phyloP scores from a whole-genome alignment of 257 asterid genomes.

The Solanum piurae region DNA sequence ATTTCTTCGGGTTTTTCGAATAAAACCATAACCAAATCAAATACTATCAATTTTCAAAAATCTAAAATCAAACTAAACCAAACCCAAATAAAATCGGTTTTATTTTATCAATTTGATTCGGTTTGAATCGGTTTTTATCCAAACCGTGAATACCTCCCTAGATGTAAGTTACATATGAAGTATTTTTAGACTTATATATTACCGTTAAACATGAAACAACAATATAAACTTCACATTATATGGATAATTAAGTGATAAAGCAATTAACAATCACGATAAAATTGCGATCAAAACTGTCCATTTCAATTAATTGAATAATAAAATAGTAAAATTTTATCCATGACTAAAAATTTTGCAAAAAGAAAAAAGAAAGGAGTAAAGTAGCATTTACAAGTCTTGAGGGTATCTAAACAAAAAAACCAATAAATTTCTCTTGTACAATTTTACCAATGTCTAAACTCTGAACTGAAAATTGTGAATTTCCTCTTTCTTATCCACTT shows the following conservation, averaged over 20 bases:
- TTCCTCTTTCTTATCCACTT: not conserved
- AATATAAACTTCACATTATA: not conserved
- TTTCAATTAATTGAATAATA: not conserved
- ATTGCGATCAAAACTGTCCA: not conserved
- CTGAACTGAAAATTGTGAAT: not conserved
- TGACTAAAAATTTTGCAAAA: not conserved
- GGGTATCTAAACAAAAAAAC: not conserved
- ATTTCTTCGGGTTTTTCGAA: too few species aligned
- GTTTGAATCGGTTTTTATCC: too few species aligned
- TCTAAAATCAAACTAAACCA: too few species aligned
- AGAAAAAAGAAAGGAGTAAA: not conserved
- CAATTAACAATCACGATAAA: not conserved
- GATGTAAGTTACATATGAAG: not conserved
- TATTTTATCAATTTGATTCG: too few species aligned
- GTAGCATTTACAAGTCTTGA: not conserved
- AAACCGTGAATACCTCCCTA: too few species aligned
- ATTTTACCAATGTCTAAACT: not conserved
- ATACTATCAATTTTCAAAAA: too few species aligned
- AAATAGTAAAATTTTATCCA: too few species aligned
- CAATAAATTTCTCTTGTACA: not conserved
- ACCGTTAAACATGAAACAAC: not conserved
- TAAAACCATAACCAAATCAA: too few species aligned
- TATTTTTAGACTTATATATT: not conserved
- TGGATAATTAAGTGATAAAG: not conserved
- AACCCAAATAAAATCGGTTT: too few species aligned